These are phyloP conservation scores for Eimeria zaria DNA, from an alignment of 169 alveolate genomes.

Conservation along the genomic window DNA sequence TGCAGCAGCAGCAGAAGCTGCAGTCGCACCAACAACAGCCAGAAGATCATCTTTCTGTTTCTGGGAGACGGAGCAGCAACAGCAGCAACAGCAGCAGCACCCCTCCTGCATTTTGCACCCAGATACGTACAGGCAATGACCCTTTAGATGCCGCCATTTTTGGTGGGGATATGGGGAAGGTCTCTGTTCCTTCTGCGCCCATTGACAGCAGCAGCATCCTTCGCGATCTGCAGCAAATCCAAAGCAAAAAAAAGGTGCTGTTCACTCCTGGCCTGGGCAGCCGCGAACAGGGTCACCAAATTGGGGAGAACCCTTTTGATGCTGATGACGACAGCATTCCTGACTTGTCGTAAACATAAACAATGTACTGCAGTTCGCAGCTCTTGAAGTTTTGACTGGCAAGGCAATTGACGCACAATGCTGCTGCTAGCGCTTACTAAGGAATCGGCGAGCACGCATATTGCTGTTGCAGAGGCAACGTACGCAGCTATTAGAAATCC, in stretches of 20 bases:
- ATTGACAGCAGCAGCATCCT: neutral
- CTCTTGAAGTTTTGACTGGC: neutral
- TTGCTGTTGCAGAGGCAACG: neutral
- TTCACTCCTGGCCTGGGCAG: slow-evolving; percentile 5
- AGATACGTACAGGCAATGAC: neutral
- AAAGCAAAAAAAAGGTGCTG: slow-evolving; percentile 33
- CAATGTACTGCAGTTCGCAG: neutral
- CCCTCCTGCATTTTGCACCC: neutral
- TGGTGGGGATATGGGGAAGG: neutral
- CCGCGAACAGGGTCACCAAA: neutral
- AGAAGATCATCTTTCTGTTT: neutral
- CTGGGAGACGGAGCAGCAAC: slow-evolving; percentile 11
- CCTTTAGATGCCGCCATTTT: neutral
- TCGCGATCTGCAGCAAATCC: slow-evolving; percentile 46
- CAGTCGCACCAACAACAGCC: too few relatives aligned
- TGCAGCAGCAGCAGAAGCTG: too few relatives aligned
- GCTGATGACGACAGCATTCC: slow-evolving; percentile 15
- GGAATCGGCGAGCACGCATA: neutral
- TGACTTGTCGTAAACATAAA: slow-evolving; percentile 11
- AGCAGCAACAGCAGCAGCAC: slow-evolving; percentile 44
- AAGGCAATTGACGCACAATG: neutral
- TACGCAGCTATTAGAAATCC: neutral
- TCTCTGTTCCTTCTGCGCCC: slow-evolving; percentile 1
- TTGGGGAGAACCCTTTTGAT: slow-evolving; percentile 9
- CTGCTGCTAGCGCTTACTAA: neutral